Conservation (phyloP, 768 basidiomycete species). For the Termitomyces sp. region DNA sequence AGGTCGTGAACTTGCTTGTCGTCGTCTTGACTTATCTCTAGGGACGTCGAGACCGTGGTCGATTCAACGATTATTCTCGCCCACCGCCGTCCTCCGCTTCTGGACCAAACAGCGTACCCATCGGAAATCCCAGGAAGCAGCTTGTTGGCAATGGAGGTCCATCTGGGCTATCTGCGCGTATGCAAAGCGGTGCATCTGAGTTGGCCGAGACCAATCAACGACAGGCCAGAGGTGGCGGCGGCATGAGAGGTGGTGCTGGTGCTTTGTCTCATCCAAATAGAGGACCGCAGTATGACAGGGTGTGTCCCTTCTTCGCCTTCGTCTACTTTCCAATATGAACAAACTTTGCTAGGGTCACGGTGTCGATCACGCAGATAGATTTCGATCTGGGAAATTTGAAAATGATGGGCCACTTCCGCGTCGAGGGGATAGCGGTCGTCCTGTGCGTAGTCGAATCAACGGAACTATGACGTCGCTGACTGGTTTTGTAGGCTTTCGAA, state of each 20-base stretch:
- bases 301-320: conserved; percentile 1
- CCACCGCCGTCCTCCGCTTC: conserved; percentile 18
- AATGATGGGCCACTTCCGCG: conserved; percentile 2
- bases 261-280: conserved; percentile 13
- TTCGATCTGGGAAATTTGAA: conserved; percentile 10
- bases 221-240: conserved; percentile 3
- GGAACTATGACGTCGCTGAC: not conserved
- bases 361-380: conserved; percentile 10
- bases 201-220: conserved; percentile 1
- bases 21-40: not conserved
- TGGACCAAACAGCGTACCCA: conserved; percentile 35
- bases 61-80: conserved; percentile 17
- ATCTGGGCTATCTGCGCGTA: conserved; percentile 6
- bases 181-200: not conserved
- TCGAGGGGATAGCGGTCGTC: conserved; percentile 11
- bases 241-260: conserved; percentile 11
- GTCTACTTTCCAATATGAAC: not conserved
- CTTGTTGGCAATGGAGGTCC: conserved; percentile 7
- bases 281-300: conserved; percentile 22
- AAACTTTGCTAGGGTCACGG: conserved; percentile 7
- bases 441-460: conserved; percentile 7
- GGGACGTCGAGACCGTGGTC: conserved; percentile 23
- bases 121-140: conserved; percentile 22
- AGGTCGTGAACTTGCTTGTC: not conserved
- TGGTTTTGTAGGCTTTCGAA: conserved; percentile 5